phyloP scores from a whole-genome alignment of 1,284 basidiomycete genomes.

The Fomitopsis schrenkii region DNA sequence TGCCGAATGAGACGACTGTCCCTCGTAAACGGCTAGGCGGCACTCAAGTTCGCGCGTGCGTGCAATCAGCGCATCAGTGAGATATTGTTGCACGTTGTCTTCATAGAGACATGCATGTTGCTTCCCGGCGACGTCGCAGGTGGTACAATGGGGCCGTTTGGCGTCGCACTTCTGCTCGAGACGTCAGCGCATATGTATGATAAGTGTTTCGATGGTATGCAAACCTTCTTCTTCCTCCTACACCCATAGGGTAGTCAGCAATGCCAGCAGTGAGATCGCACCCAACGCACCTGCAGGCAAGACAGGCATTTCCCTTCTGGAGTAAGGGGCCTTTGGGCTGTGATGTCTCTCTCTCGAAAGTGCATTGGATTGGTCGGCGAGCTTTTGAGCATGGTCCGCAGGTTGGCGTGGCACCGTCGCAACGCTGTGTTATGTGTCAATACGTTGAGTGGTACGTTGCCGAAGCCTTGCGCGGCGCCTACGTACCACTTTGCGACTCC shows the following conservation, averaged over 20 bases:
- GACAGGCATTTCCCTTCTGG: slow-evolving; percentile 26
- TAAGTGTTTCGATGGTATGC: background rate
- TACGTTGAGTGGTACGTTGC: background rate
- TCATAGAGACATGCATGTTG: slow-evolving; percentile 24
- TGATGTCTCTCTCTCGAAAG: slow-evolving; percentile 9
- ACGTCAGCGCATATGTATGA: background rate
- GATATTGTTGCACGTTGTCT: slow-evolving; percentile 18
- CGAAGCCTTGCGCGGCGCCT: background rate
- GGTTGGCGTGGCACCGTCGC: slow-evolving; percentile 20
- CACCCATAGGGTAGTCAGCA: background rate
- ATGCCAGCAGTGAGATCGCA: background rate
- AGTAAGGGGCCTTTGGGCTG: slow-evolving; percentile 20
- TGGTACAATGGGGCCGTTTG: slow-evolving; percentile 22
- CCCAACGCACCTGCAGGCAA: slow-evolving; percentile 20
- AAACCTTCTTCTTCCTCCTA: slow-evolving; percentile 27
- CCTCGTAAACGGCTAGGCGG: slow-evolving; percentile 18
- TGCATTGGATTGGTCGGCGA: slow-evolving; percentile 20
- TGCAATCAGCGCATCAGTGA: slow-evolving; percentile 18
- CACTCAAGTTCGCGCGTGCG: slow-evolving; percentile 21
- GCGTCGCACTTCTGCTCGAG: slow-evolving; percentile 26
- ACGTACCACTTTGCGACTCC: slow-evolving; percentile 23
- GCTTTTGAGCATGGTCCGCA: slow-evolving; percentile 26
- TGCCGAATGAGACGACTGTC: background rate
- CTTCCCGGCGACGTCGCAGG: slow-evolving; percentile 26
- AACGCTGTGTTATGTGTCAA: slow-evolving; percentile 13